Conservation (phyloP, 768 basidiomycete genomes). For the Agaricus subrufescens region DNA sequence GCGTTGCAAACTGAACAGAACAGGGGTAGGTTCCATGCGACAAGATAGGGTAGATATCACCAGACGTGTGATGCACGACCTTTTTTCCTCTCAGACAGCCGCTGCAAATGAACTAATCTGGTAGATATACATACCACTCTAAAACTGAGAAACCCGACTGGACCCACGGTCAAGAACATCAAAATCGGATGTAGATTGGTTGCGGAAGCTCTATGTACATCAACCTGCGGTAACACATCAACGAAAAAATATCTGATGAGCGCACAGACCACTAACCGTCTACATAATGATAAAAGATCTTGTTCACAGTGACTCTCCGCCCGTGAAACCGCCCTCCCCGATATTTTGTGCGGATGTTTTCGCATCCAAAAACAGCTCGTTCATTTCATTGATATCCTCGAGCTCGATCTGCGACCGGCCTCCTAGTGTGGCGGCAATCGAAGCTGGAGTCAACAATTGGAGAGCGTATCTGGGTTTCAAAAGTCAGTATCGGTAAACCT, state of each 20-base stretch:
- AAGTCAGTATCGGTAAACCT: neutral
- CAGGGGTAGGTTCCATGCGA: neutral
- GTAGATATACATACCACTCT: neutral
- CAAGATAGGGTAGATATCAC: neutral
- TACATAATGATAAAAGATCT: neutral
- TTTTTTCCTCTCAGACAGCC: neutral
- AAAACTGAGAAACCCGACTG: neutral
- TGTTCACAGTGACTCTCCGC: slow-evolving; percentile 1
- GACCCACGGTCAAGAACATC: neutral
- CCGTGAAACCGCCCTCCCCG: slow-evolving; percentile 27
- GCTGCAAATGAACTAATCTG: neutral
- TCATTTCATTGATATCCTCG: slow-evolving; percentile 93
- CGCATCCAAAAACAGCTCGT: slow-evolving; percentile 92
- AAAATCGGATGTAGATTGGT: neutral
- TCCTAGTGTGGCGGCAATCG: slow-evolving; percentile 73
- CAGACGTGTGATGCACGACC: slow-evolving; percentile 2
- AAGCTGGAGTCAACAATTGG: slow-evolving; percentile 87
- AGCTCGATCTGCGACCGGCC: slow-evolving; percentile 79
- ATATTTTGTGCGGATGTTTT: slow-evolving; percentile 69
- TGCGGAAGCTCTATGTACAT: slow-evolving; percentile 3
- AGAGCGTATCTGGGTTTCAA: slow-evolving; percentile 67
- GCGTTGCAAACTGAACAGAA: neutral
- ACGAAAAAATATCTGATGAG: slow-evolving; percentile 1
- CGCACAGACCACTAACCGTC: slow-evolving; percentile 4
- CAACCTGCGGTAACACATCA: slow-evolving; percentile 6